Evolutionary conservation across 2,329 filamentous ascomycete genomes (phyloP).

Genomic region (Cladorrhinum sp.): DNA sequence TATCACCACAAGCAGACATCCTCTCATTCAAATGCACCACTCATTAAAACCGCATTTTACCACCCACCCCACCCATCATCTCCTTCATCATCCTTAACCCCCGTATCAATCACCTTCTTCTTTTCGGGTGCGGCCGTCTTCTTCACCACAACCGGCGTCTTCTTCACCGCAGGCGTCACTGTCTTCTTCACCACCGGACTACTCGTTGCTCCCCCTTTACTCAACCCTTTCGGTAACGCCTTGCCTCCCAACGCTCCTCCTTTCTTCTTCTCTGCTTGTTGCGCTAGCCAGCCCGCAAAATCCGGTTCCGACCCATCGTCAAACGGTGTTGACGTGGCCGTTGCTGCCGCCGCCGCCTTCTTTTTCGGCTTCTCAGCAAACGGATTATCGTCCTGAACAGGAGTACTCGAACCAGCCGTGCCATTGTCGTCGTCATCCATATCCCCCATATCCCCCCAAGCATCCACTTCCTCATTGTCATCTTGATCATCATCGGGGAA

Average conservation of each 20-base stretch:
- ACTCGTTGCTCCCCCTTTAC: conserved; percentile 49
- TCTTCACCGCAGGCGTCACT: conserved; percentile 42
- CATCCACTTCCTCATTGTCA: conserved; percentile 63
- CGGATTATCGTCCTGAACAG: conserved; percentile 35
- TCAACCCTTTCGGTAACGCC: conserved; percentile 77
- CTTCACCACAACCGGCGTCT: conserved; percentile 38
- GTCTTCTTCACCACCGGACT: conserved; percentile 10
- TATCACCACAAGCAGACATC: neutral
- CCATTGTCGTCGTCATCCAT: conserved; percentile 41
- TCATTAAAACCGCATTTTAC: conserved; percentile 34
- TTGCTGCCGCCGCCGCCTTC: conserved; percentile 4
- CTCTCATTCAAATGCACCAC: neutral
- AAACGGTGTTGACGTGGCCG: conserved; percentile 49
- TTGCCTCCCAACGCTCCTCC: conserved; percentile 44
- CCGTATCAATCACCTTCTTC: conserved; percentile 66
- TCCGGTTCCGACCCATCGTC: conserved; percentile 88
- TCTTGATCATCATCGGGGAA: conserved; percentile 49
- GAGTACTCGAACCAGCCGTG: conserved; percentile 33
- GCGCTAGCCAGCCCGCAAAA: conserved; percentile 92
- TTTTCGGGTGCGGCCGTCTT: conserved; percentile 43
- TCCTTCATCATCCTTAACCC: conserved; percentile 59
- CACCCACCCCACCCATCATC: conserved; percentile 65
- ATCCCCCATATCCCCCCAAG: conserved; percentile 72
- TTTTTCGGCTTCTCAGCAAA: conserved; percentile 30
- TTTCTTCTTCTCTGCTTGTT: conserved; percentile 74